Evolutionary conservation across 768 basidiomycete species (phyloP).

Genomic region (Tephrocybe sp.): DNA sequence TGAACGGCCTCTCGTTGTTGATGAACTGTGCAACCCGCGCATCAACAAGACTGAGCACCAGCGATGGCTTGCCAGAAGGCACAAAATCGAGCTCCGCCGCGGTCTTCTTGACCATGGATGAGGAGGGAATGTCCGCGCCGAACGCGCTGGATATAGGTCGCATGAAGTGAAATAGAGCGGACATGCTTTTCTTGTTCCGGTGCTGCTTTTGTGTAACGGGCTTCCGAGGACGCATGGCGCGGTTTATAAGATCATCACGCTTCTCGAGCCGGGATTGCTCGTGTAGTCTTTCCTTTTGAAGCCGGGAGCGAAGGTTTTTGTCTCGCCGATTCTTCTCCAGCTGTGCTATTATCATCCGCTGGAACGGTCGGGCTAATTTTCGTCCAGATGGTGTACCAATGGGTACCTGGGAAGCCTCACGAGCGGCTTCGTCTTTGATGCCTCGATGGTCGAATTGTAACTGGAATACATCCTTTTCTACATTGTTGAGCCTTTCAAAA

Average conservation of each 20-base stretch:
- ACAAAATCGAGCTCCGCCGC: constrained; percentile 75
- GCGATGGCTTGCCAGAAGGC: constrained; percentile 69
- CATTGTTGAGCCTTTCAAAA: constrained; percentile 73
- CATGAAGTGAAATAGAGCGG: constrained; percentile 83
- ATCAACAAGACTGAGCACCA: constrained; percentile 74
- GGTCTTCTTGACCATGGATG: constrained; percentile 51
- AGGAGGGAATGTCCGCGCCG: constrained; percentile 55
- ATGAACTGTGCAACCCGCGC: constrained; percentile 69
- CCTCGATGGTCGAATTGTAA: constrained; percentile 70
- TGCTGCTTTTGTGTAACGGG: constrained; percentile 66
- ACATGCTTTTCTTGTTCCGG: constrained; percentile 88
- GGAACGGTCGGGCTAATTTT: constrained; percentile 65
- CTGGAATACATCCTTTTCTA: constrained; percentile 65
- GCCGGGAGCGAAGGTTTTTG: constrained; percentile 61
- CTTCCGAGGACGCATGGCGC: constrained; percentile 67
- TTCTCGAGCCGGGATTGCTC: constrained; percentile 75
- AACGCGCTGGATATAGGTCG: constrained; percentile 89
- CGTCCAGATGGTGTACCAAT: constrained; percentile 48
- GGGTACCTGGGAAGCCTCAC: constrained; percentile 53
- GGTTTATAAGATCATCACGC: constrained; percentile 73
- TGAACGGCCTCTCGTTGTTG: constrained; percentile 81
- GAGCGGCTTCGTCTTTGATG: constrained; percentile 74
- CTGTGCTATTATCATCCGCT: constrained; percentile 60
- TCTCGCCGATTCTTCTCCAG: constrained; percentile 85
- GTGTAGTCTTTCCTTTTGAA: constrained; percentile 73